phyloP scores from a whole-genome alignment of 2,329 filamentous ascomycete species.

The Fusarium sp. region DNA sequence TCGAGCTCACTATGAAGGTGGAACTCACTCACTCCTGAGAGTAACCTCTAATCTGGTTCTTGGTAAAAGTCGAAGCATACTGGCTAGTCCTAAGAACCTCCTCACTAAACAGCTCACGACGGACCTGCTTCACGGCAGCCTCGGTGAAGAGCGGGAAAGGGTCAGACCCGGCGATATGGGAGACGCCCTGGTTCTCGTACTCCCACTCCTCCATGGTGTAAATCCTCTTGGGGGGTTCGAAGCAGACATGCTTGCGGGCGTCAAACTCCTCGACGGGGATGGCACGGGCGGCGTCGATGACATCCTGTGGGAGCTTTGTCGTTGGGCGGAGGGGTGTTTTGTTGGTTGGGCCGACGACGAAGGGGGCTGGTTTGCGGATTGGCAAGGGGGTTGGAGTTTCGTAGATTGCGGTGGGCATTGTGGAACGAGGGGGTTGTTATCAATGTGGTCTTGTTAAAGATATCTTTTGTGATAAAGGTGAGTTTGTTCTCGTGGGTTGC shows the following conservation, averaged over 20 bases:
- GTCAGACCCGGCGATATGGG: constrained; percentile 68
- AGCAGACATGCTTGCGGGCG: constrained; percentile 63
- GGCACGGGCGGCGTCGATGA: constrained; percentile 16
- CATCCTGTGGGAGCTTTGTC: constrained; percentile 16
- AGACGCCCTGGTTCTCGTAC: constrained; percentile 64
- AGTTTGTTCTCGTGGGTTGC: background rate
- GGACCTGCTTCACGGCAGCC: constrained; percentile 68
- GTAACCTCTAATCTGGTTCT: constrained; percentile 64
- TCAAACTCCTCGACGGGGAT: constrained; percentile 52
- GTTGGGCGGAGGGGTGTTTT: constrained; percentile 42
- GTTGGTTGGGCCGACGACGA: constrained; percentile 45
- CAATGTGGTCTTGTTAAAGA: background rate
- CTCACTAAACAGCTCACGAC: constrained; percentile 66
- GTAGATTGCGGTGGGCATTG: constrained; percentile 12
- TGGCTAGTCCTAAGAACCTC: constrained; percentile 64
- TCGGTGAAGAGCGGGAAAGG: constrained; percentile 69
- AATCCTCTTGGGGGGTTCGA: constrained; percentile 58
- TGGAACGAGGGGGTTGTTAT: background rate
- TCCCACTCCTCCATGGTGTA: constrained; percentile 69
- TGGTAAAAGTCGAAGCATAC: constrained; percentile 55
- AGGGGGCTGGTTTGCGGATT: constrained; percentile 28
- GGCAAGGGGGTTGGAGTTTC: background rate
- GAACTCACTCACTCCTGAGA: constrained; percentile 54
- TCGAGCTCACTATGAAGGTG: too few species aligned
- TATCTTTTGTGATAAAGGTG: background rate